Evolutionary conservation across 306 rosid genomes (phyloP).

Genomic region (Acacia crassicarpa): DNA sequence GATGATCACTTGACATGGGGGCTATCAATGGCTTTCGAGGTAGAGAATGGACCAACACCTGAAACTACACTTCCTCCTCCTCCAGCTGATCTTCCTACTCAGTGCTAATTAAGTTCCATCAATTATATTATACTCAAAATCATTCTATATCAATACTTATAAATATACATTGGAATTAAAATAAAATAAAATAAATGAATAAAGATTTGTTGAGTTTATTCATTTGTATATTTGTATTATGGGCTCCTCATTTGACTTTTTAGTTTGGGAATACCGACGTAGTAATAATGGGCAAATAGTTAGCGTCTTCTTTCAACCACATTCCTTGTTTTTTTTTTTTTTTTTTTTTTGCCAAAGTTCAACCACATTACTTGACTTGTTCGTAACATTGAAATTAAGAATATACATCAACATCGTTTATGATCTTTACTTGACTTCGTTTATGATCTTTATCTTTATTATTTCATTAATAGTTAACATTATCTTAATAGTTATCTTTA

Average conservation of each 20-base stretch:
- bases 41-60: constrained; percentile 23
- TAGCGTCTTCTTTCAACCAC: neutral
- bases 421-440: too few species aligned
- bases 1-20: constrained; percentile 59
- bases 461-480: neutral
- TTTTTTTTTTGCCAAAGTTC: neutral
- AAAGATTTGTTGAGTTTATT: neutral
- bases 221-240: neutral
- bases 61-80: constrained; percentile 47
- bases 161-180: neutral
- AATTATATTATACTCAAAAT: neutral
- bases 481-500: too few species aligned
- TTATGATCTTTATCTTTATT: neutral
- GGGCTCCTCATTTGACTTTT: neutral
- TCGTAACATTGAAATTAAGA: neutral
- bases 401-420: neutral
- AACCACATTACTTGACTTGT: neutral
- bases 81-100: constrained; percentile 51
- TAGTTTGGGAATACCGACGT: neutral
- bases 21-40: constrained; percentile 39
- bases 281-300: neutral
- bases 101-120: constrained; percentile 30
- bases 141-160: neutral
- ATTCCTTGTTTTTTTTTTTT: too few species aligned
- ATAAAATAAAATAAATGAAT: neutral